Base-by-base conservation (phyloP, 2,329 filamentous ascomycete genomes). In the Xylariomycetidae sp. region DNA sequence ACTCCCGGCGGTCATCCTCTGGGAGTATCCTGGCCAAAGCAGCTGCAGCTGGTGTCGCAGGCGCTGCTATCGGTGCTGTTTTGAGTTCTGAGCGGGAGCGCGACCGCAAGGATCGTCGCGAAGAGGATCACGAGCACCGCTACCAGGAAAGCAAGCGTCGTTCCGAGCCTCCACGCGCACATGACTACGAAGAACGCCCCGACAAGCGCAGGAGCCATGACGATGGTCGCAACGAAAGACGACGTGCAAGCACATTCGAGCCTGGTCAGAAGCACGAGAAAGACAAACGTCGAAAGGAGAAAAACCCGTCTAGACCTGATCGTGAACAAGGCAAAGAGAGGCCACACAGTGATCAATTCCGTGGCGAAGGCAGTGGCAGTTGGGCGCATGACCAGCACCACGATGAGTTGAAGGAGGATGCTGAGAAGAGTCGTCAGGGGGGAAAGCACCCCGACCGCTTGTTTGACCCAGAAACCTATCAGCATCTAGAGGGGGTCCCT, bases 31-130 rank as follows among this genome's bases (percentile, higher is more conserved):
- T 68, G 33, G 60, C 59, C n/a, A 59, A 63, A 45, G 58, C 61
- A 30, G 68, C 68, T n/a, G 60, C 68, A 10, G 61, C 63, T 18
- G 70, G 64, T 14, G 60, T 67, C 25, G 67, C 67, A 19, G 71
- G 66, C 16, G 68, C 68, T 4, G 67, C 67, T 8, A 57, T 70
- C 14, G 69, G 69, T 10, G 69, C 67, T 25, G 61, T 60, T 16
- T 59, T 67, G 30, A 59, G 63, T 12, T 58, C 65, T 31, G 56
- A 62, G 10, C 53, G 50, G 29, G 49, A n/a, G n/a, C n/a, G n/a
- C n/a, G n/a, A n/a, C n/a, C n/a, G n/a, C n/a, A n/a, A 38, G 22
- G 47, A 50, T 23, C 48, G 52, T 25, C 53, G 47, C 10, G 48
- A 53, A 30, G 50, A 47, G 34, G 41, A 54, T 22, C 53, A 58